Percentiles rank a stretch among this genome's conserved stretches.
Evolutionary conservation across 2,329 filamentous ascomycete genomes (phyloP).

Genomic region (Fusarium beomiforme): DNA sequence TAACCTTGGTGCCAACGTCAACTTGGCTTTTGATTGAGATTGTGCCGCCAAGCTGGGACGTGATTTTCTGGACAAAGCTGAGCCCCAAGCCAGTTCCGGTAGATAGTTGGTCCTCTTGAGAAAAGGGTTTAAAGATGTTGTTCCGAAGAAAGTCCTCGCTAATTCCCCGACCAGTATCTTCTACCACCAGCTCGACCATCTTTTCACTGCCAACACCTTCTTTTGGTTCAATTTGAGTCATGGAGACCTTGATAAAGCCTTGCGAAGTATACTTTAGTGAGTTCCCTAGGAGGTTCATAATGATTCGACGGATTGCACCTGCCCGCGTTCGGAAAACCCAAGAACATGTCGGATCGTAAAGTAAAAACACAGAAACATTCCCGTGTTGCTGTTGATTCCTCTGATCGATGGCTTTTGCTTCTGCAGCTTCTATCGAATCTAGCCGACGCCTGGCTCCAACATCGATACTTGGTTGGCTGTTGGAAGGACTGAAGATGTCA

Average conservation of each 20-base stretch:
- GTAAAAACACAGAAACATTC: background rate
- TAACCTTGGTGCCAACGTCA: constrained; percentile 49
- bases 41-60: constrained; percentile 64
- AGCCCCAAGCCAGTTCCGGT: constrained; percentile 72
- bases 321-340: constrained; percentile 66
- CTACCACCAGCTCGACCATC: constrained; percentile 55
- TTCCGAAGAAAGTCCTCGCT: constrained; percentile 69
- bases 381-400: background rate
- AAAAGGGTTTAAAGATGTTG: constrained; percentile 69
- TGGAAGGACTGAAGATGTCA: background rate
- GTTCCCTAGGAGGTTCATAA: constrained; percentile 73
- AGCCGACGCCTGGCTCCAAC: background rate
- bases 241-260: constrained; percentile 44
- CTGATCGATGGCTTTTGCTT: background rate
- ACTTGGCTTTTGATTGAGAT: constrained; percentile 63
- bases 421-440: background rate
- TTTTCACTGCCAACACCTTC: background rate
- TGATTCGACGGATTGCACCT: constrained; percentile 60
- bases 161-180: constrained; percentile 74
- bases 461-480: background rate
- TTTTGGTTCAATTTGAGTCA: constrained; percentile 28
- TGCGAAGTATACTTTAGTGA: constrained; percentile 66
- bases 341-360: background rate
- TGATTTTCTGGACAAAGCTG: constrained; percentile 69
- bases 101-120: constrained; percentile 69